Evolutionary conservation across 805 yeast genomes (phyloP).

Genomic region (Hyphopichia homilentoma): DNA sequence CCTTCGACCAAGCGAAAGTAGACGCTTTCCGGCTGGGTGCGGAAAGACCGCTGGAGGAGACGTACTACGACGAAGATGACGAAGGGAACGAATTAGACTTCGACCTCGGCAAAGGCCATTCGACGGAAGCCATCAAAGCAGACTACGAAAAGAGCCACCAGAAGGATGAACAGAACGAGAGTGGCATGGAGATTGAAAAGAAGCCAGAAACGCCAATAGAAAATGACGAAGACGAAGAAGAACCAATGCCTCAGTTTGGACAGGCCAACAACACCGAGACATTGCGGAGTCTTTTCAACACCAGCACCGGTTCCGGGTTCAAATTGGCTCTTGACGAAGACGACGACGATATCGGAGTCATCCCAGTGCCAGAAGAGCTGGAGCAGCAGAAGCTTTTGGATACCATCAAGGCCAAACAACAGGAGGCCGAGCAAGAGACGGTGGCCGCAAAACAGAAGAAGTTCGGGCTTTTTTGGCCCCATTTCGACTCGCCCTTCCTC

Average conservation of each 20-base stretch:
- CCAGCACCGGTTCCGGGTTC: constrained; percentile 15
- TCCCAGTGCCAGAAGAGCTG: constrained; percentile 6
- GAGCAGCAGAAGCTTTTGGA: constrained; percentile 23
- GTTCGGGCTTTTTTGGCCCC: constrained; percentile 72
- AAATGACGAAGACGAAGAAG: constrained; percentile 9
- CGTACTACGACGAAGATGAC: constrained; percentile 36
- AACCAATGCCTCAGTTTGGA: constrained; percentile 3
- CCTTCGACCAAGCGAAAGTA: too few relatives aligned
- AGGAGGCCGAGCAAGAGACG: constrained; percentile 18
- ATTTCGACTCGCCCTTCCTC: constrained; percentile 80
- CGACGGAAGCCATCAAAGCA: constrained; percentile 26
- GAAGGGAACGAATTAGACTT: constrained; percentile 39
- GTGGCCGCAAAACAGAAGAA: constrained; percentile 7
- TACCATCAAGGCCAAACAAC: constrained; percentile 28
- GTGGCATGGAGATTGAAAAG: constrained; percentile 3
- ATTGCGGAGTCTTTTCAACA: constrained; percentile 57
- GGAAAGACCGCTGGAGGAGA: too few relatives aligned
- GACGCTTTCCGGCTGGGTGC: too few relatives aligned
- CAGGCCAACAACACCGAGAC: constrained; percentile 44
- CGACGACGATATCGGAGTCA: constrained; percentile 16
- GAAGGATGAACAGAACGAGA: constrained; percentile 4
- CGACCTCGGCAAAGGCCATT: constrained; percentile 21
- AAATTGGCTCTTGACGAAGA: constrained; percentile 36
- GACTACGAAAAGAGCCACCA: constrained; percentile 24
- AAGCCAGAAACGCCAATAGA: constrained; percentile 3